Evolutionary conservation across 257 asterid genomes (phyloP).

Genomic region (Nicotiana tomentosiformis): DNA sequence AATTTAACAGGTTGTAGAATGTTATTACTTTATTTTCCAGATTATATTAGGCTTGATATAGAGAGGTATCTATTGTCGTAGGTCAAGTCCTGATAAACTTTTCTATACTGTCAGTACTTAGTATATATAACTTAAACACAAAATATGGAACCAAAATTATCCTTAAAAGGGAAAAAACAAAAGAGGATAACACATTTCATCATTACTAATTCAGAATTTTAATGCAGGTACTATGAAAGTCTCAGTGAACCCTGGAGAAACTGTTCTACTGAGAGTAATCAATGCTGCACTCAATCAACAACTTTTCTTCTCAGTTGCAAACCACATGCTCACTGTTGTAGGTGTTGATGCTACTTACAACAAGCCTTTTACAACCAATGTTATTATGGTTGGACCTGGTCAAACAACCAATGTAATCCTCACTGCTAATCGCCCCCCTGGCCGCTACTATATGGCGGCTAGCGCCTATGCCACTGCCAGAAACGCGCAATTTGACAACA

Average conservation of each 20-base stretch:
- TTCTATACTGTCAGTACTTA: no score
- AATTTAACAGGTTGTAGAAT: no score
- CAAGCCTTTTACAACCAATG: conserved; percentile 47
- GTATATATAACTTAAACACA: no score
- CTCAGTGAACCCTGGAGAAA: conserved; percentile 43
- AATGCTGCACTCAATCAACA: conserved; percentile 70
- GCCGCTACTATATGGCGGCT: conserved; percentile 51
- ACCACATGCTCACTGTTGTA: conserved; percentile 56
- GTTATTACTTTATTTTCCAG: no score
- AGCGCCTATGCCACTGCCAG: conserved; percentile 41
- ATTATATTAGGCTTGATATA: no score
- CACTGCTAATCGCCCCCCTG: conserved; percentile 42
- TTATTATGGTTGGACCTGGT: conserved; percentile 67
- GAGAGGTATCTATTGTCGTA: no score
- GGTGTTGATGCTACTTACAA: conserved; percentile 48
- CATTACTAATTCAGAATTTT: neutral
- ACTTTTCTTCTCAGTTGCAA: conserved; percentile 52
- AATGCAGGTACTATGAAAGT: conserved; percentile 40
- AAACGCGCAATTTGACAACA: conserved; percentile 51
- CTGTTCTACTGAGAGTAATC: conserved; percentile 49
- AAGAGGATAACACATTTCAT: neutral
- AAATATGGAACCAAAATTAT: no score
- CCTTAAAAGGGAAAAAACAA: no score
- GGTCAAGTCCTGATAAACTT: no score
- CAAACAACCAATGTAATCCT: conserved; percentile 61